Conservation (phyloP, 108 stramenopile species). For the Pelagomonas calceolata region DNA sequence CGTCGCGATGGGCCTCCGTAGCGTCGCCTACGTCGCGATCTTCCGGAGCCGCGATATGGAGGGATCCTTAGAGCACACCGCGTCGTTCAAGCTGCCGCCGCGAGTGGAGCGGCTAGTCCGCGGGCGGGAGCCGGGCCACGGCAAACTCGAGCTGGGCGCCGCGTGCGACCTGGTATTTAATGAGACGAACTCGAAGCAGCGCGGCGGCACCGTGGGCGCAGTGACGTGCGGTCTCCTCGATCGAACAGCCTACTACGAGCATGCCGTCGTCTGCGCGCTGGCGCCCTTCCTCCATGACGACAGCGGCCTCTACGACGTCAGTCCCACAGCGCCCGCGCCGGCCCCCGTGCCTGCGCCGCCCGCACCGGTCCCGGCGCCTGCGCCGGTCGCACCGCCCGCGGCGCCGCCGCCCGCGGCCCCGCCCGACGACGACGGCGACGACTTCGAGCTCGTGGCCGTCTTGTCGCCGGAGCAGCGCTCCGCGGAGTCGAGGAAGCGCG, state of each 20-base stretch:
- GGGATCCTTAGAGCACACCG: slow-evolving; percentile 57
- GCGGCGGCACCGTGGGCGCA: slow-evolving; percentile 64
- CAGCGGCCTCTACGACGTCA: background rate
- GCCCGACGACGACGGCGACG: too few relatives aligned
- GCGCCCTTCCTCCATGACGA: slow-evolving; percentile 40
- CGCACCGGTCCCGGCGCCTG: too few relatives aligned
- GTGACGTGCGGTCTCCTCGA: slow-evolving; percentile 68
- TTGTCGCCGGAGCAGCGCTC: too few relatives aligned
- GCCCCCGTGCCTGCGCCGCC: too few relatives aligned
- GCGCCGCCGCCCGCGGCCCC: too few relatives aligned
- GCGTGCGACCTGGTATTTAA: slow-evolving; percentile 71
- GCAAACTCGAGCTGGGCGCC: slow-evolving; percentile 76
- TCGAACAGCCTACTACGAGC: slow-evolving; percentile 68
- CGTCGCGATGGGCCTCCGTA: slow-evolving; percentile 72
- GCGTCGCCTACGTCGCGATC: slow-evolving; percentile 88
- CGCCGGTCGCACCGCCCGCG: too few relatives aligned
- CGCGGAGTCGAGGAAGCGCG: too few relatives aligned
- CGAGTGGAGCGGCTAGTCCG: slow-evolving; percentile 45
- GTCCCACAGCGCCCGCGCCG: too few relatives aligned
- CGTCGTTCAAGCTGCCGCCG: slow-evolving; percentile 62
- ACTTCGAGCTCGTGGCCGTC: too few relatives aligned
- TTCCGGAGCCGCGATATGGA: slow-evolving; percentile 39
- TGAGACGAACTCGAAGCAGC: slow-evolving; percentile 58
- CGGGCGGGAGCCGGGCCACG: slow-evolving; percentile 4
- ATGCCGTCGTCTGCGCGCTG: slow-evolving; percentile 65